These are phyloP conservation scores for Suillus bovinus DNA, from an alignment of 768 basidiomycete species.

Conservation along the genomic window DNA sequence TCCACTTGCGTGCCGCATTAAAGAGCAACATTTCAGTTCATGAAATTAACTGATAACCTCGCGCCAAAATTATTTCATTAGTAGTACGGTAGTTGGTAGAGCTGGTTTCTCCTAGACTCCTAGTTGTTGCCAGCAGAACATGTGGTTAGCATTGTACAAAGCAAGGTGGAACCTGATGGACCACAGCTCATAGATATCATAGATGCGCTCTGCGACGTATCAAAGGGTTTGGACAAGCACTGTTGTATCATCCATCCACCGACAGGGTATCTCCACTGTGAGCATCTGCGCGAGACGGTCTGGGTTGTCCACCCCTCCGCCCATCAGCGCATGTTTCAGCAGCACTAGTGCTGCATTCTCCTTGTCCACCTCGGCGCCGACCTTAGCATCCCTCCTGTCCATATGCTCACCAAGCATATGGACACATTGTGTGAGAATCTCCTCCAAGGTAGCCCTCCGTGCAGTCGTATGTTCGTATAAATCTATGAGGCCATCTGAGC, in stretches of 20 bases:
- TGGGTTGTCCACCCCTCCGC: conserved; percentile 38
- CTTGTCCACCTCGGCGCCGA: conserved; percentile 6
- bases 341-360: conserved; percentile 39
- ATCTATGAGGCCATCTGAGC: conserved; percentile 54
- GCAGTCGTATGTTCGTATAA: conserved; percentile 9
- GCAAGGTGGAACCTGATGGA: no score
- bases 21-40: not conserved
- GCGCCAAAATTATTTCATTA: not conserved
- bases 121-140: not conserved
- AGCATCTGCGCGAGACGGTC: conserved; percentile 45
- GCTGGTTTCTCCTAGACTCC: not conserved
- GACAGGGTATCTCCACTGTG: conserved; percentile 45
- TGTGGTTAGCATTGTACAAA: not conserved
- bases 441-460: conserved; percentile 28
- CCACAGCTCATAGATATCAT: not conserved
- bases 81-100: no score
- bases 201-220: not conserved
- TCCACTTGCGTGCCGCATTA: not conserved
- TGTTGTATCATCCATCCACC: conserved; percentile 64
- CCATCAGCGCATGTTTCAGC: conserved; percentile 40
- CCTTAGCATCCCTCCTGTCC: conserved; percentile 3
- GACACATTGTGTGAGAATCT: conserved; percentile 38
- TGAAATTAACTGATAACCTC: not conserved
- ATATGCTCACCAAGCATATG: conserved; percentile 24
- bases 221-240: conserved; percentile 37